Base-by-base conservation (phyloP, 768 basidiomycete genomes). In the Nidularia pulvinata region DNA sequence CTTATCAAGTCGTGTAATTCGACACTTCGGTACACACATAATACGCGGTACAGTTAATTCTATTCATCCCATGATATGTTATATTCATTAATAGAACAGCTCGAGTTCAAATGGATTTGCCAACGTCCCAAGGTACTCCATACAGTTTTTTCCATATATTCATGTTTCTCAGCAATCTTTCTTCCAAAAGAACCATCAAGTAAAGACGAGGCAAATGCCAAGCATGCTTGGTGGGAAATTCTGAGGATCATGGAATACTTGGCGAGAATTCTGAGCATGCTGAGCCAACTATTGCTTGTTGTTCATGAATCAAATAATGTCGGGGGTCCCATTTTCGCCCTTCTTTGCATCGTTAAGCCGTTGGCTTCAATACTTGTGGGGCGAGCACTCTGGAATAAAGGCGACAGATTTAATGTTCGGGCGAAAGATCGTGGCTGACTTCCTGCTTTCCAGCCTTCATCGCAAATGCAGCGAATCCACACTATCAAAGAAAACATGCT, bases 311-410 rank as follows among this genome's bases (percentile, higher is more conserved):
- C 73, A 0, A 54, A 64, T 1, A 60, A 66, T 5, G 62, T 58
- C n/a, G 73, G 70, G 1, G 74, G 72, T 6, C 66, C 65, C 0
- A 32, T 69, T 2, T 76, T 75, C 35, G 68, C 70, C 0, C 35
- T 74, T 5, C 51, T 74, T 13, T 77, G 73, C 52, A 30, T 73
- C 6, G 54, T 57, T 6, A 66, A 67, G 33, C 74, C 77, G 0
- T 13, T 75, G 1, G 47, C 68, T 13, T 52, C 57, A 1, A 33
- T 56, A 2, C 2, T 68, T 4, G 57, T 49, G 14, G 33, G 46
- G 5, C 54, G 57, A 22, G 56, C 51, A 34, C 37, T 74, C 3
- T 73, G 69, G 69, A 59, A 65, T 30, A 59, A 58, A 61, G 60
- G 75, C 72, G 43, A 46, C 19, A 19, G 19, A 19, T 19, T 19